Evolutionary conservation across 2,329 filamentous ascomycete species (phyloP).

Genomic region (Pyrenophora seminiperda): DNA sequence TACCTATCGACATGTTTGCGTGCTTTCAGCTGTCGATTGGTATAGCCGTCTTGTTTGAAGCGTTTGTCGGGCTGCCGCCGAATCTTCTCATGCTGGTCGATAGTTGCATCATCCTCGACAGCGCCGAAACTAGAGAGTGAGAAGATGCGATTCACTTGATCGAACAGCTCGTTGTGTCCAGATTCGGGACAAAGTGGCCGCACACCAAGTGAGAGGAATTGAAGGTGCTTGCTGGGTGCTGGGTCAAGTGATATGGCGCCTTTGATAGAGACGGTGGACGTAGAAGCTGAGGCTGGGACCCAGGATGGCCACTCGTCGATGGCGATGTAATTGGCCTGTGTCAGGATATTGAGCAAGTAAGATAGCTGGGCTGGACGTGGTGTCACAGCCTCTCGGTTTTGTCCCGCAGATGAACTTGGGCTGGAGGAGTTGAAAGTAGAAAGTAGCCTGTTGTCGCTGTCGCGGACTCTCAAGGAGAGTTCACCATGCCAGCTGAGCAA

Average conservation of each 20-base stretch:
- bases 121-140: slow-evolving; percentile 75
- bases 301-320: slow-evolving; percentile 62
- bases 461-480: slow-evolving; percentile 64
- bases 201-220: slow-evolving; percentile 83
- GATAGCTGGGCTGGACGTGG: slow-evolving; percentile 27
- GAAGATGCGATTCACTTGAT: slow-evolving; percentile 80
- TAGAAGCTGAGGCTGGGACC: slow-evolving; percentile 72
- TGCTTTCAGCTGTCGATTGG: slow-evolving; percentile 58
- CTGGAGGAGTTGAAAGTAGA: slow-evolving; percentile 37
- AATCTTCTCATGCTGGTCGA: slow-evolving; percentile 47
- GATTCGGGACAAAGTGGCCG: slow-evolving; percentile 63
- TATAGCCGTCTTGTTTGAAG: slow-evolving; percentile 57
- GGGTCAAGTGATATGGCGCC: slow-evolving; percentile 75
- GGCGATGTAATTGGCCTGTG: slow-evolving; percentile 69
- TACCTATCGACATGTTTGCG: slow-evolving; percentile 76
- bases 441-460: slow-evolving; percentile 52
- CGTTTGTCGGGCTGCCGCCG: slow-evolving; percentile 46
- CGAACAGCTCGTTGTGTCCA: slow-evolving; percentile 70
- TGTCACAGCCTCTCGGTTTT: slow-evolving; percentile 1
- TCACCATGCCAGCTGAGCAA: slow-evolving; percentile 70
- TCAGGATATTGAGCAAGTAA: slow-evolving; percentile 55
- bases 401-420: background rate
- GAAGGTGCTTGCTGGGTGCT: slow-evolving; percentile 70
- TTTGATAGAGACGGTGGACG: slow-evolving; percentile 64
- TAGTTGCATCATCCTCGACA: slow-evolving; percentile 53